Percentiles rank a stretch among this genome's conserved stretches.
phyloP scores from a whole-genome alignment of 257 asterid genomes.

The Scutellaria minor region DNA sequence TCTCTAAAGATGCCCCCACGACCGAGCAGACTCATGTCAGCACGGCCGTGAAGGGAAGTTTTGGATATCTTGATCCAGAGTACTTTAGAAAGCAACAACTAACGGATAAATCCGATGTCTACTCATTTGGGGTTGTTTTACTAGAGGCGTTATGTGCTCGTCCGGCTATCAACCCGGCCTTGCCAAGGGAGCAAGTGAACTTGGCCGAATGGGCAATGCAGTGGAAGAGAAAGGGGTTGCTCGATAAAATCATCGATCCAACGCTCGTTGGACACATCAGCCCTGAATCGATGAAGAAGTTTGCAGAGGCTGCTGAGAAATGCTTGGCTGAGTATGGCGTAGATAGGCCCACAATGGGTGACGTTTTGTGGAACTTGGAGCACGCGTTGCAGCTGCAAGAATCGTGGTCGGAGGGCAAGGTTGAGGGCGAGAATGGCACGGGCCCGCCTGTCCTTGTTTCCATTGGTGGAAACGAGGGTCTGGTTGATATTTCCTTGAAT shows the following conservation, averaged over 20 bases:
- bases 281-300: conserved; percentile 76
- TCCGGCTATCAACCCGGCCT: conserved; percentile 74
- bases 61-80: conserved; percentile 90
- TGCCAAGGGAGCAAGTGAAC: conserved; percentile 93
- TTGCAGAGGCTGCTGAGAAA: conserved; percentile 87
- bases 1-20: conserved; percentile 76
- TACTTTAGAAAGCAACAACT: conserved; percentile 88
- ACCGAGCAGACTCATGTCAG: conserved; percentile 76
- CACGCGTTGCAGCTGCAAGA: conserved; percentile 88
- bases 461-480: not conserved
- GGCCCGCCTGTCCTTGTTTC: conserved; percentile 27
- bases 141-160: conserved; percentile 82
- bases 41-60: conserved; percentile 96
- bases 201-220: conserved; percentile 97
- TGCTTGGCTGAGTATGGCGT: conserved; percentile 89
- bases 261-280: conserved; percentile 62
- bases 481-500: conserved; percentile 18
- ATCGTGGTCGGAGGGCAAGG: conserved; percentile 41
- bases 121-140: conserved; percentile 85
- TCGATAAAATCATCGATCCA: conserved; percentile 85
- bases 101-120: conserved; percentile 87
- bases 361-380: conserved; percentile 89
- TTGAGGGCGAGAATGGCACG: conserved; percentile 44
- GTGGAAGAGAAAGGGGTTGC: conserved; percentile 81
- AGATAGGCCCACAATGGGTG: conserved; percentile 96